Evolutionary conservation across 2,329 filamentous ascomycete genomes (phyloP), one percentile per base, ranked within the genome.

Genomic region (Hypoxylon sp.): DNA sequence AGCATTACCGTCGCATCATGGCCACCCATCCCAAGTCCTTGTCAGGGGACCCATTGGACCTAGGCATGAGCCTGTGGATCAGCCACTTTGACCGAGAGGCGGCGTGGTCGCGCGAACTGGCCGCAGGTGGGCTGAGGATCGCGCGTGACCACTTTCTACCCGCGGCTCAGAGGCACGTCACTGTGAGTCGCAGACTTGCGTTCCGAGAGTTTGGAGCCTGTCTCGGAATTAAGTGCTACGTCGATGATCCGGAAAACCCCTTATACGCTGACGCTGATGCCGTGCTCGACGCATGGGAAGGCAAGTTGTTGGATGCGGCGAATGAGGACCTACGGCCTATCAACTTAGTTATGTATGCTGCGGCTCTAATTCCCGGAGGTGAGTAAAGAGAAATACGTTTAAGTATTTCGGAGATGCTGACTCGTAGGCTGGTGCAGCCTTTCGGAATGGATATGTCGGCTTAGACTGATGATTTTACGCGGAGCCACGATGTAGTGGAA

Each of bases 31-130:
- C 58, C 17, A 82, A 82, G 1, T 75, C 80, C 17, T 74, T 84
- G 54, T 86, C 84, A 29, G 76, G 74, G 3, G 87, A 88, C 74
- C 78, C 83, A 17, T 75, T 88, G n/a, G 87, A 89, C 72, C 74
- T 89, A 47, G 87, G 87, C 0, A 89, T 89, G 87, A 84, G 85
- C 0, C 73, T 89, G 26, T 89, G 87, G 87, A 84, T 84, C 48
- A 80, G 81, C 22, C 86, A 88, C 66, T 86, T 87, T 77, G 82
- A 83, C 64, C 76, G 75, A 0, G 80, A 80, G 2, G 85, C 87
- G 64, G 75, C 77, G 1, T 88, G 86, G 86, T 84, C 86, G 2
- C 71, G 71, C 2, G 70, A 74, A 3, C 73, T 87, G 57, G 76
- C 77, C 4, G 59, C 53, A 1, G 66, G 76, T 26, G 78, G 78